Base-by-base conservation (phyloP, 1,284 basidiomycete species). In the Apiotrichum porosum region DNA sequence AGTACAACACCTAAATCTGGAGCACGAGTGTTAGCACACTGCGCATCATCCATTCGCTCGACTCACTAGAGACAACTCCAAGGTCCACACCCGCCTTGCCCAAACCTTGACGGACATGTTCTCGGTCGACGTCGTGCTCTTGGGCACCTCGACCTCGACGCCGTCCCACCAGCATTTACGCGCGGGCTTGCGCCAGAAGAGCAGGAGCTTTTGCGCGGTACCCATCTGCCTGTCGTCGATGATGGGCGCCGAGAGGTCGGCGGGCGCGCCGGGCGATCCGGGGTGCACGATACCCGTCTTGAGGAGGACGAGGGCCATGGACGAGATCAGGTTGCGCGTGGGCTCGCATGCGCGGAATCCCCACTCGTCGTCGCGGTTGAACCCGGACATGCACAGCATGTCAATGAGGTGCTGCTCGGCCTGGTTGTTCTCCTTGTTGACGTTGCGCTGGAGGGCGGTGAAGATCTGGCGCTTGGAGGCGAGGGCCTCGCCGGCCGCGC, bases 141-240 rank as follows among this genome's bases (percentile, higher is more conserved):
- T 56, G 9, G 83, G 80, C 19, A 97, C 72, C 45, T 93, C 86
- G 31, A 97, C 82, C 60, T 97, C 92, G 41, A 93, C 81, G 15
- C 93, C 93, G 65, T 99, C 95, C 94, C 94, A 99, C 94, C 94
- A 99, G 75, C 95, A 98, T 75, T 99, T 99, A 44, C 94, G 81
- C 15, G 94, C 94, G 26, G 94, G 94, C 75, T 99, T 99, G 69
- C 94, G 80, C 94, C 94, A 99, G 79, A 99, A 99, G 39, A 98
- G 75, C 33, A 99, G 77, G 35, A 99, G 77, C 76, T 99, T 99
- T 73, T 98, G 94, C 10, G 95, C 93, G 6, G 94, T 98, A 26
- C 84, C 83, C 85, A 98, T 93, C 75, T 98, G 95, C 49, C 80
- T 78, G 57, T 88, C 84, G 73, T 98, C 92, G 49, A 98, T 66